Evolutionary conservation across 129 eudicot genomes (phyloP), one percentile per base, ranked within the genome.

Genomic region (Rutidosis leptorrhynchoides): DNA sequence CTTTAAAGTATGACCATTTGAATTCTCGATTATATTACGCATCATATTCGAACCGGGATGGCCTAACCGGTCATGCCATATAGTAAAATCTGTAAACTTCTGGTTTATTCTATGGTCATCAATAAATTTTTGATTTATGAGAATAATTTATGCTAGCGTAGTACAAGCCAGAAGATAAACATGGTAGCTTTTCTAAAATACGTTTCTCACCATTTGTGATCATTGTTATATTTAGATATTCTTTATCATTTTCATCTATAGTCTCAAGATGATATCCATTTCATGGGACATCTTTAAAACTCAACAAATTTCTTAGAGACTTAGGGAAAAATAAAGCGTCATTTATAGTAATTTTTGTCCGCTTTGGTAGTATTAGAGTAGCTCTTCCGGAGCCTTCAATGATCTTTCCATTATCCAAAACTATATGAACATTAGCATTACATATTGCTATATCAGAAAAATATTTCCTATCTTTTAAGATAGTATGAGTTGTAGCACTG

Each of bases 61-160:
- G 21, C 42, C 42, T 0, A 65, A 26, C 56, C 43, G 73, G 77
- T 67, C 65, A 78, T 72, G 83, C 26, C 28, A 26, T 42, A 54
- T 14, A 57, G 29, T 69, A 27, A 65, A 61, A n/a, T n/a, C n/a
- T n/a, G n/a, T n/a, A n/a, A n/a, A n/a, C n/a, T n/a, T n/a, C n/a
- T n/a, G n/a, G n/a, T n/a, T n/a, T n/a, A n/a, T n/a, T n/a, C n/a
- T n/a, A n/a, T n/a, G n/a, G 2, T 42, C 42, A 12, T 53, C n/a
- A 1, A 22, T 22, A 6, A 10, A 14, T 9, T 42, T 14, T 0
- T 3, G 11, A 11, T 23, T 23, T 15, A 37, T 42, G 6, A 42
- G 14, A 7, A 20, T 20, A 16, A 19, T n/a, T n/a, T n/a, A n/a
- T n/a, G n/a, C n/a, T 33, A 8, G 49, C 33, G 1, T 9, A 19